These are phyloP conservation scores for Tetrastigma voinierianum DNA, from an alignment of 164 flowering plant species.

Conservation along the genomic window DNA sequence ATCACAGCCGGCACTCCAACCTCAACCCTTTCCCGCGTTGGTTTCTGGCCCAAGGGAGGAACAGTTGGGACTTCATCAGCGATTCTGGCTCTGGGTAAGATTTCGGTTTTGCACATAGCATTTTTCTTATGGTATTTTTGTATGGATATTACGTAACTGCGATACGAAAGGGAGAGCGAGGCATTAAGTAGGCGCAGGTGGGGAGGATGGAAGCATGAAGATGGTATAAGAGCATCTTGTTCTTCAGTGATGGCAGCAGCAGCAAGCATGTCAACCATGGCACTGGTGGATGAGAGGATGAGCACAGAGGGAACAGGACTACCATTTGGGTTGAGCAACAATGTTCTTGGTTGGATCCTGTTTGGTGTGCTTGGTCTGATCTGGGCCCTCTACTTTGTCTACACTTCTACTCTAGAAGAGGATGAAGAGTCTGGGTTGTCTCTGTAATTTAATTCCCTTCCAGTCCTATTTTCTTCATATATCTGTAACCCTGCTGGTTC, in stretches of 20 bases:
- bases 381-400: constrained; percentile 70
- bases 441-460: constrained; percentile 10
- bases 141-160: constrained; percentile 32
- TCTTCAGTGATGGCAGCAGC: constrained; percentile 30
- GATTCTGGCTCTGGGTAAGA: constrained; percentile 30
- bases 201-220: not conserved
- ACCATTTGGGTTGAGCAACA: constrained; percentile 88
- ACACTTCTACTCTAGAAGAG: constrained; percentile 78
- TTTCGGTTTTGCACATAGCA: too few species aligned
- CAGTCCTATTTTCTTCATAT: too few species aligned
- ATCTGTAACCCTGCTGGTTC: too few species aligned
- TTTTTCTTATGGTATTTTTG: not conserved
- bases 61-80: constrained; percentile 7
- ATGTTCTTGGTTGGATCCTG: constrained; percentile 91
- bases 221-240: constrained; percentile 20
- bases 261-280: constrained; percentile 29
- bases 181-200: constrained; percentile 13
- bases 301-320: constrained; percentile 96
- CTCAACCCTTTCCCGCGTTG: constrained; percentile 16
- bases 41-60: constrained; percentile 13
- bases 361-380: constrained; percentile 83
- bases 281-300: constrained; percentile 90
- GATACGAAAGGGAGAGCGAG: constrained; percentile 26
- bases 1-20: constrained; percentile 23
- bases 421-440: constrained; percentile 97